Evolutionary conservation across 345 rosid species (phyloP).

Genomic region (Bruguiera sexangula): DNA sequence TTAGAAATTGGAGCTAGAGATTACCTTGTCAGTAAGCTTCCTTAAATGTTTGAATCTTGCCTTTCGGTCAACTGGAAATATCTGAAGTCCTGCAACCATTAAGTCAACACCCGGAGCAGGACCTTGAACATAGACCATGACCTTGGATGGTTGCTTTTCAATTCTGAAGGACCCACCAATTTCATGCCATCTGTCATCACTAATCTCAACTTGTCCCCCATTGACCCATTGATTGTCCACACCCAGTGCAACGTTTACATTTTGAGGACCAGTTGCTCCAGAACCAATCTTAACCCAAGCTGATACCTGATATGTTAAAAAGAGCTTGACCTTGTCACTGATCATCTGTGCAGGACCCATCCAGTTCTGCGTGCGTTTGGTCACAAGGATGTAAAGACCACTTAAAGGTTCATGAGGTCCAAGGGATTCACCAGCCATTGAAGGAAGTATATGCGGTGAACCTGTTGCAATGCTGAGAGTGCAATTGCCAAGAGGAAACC

Average conservation of each 20-base stretch:
- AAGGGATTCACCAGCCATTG: slow-evolving; percentile 76
- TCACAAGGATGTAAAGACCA: slow-evolving; percentile 64
- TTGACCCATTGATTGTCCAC: slow-evolving; percentile 90
- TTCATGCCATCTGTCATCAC: slow-evolving; percentile 81
- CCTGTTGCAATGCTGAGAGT: slow-evolving; percentile 58
- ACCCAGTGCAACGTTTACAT: slow-evolving; percentile 77
- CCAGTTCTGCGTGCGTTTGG: slow-evolving; percentile 85
- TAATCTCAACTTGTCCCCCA: slow-evolving; percentile 82
- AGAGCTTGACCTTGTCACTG: slow-evolving; percentile 67
- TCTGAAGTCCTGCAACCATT: slow-evolving; percentile 81
- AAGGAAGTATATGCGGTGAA: slow-evolving; percentile 77
- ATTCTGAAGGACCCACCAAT: slow-evolving; percentile 86
- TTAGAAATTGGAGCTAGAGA: not conserved
- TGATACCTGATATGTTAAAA: slow-evolving; percentile 83
- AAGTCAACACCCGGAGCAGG: slow-evolving; percentile 73
- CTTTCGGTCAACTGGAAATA: slow-evolving; percentile 65
- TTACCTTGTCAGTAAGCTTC: slow-evolving; percentile 67
- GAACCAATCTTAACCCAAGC: slow-evolving; percentile 84
- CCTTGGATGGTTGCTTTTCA: slow-evolving; percentile 74
- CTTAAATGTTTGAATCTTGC: slow-evolving; percentile 61
- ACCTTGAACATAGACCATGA: slow-evolving; percentile 84
- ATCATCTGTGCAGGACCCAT: slow-evolving; percentile 98
- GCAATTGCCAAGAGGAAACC: slow-evolving; percentile 95
- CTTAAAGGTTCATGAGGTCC: slow-evolving; percentile 62
- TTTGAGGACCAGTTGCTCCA: slow-evolving; percentile 56